Evolutionary conservation across 495 filamentous ascomycete genomes (phyloP).

Genomic region (Penicillium parvum): DNA sequence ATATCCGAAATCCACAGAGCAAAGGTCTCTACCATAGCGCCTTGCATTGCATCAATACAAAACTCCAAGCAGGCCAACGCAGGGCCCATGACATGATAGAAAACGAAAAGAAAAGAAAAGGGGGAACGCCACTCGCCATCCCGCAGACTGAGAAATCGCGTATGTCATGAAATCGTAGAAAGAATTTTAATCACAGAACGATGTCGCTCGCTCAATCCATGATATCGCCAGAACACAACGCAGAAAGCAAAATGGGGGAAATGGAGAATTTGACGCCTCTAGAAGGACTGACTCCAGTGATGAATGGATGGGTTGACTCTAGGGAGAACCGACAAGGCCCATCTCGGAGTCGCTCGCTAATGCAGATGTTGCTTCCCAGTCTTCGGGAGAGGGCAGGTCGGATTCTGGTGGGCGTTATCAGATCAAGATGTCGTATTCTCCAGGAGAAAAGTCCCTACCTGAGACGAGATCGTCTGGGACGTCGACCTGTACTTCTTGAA

Average conservation of each 20-base stretch:
- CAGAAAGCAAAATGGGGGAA: neutral
- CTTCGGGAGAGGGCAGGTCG: constrained; percentile 39
- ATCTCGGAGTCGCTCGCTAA: constrained; percentile 43
- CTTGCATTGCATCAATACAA: too few relatives aligned
- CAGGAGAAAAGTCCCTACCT: constrained; percentile 27
- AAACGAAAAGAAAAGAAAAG: constrained; percentile 1
- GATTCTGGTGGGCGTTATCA: constrained; percentile 30
- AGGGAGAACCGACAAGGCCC: constrained; percentile 37
- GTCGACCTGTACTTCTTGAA: constrained; percentile 35
- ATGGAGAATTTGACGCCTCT: neutral
- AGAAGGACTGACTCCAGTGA: neutral
- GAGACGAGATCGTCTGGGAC: constrained; percentile 39
- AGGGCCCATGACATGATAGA: neutral
- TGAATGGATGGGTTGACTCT: neutral
- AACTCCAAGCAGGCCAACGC: too few relatives aligned
- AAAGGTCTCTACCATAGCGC: neutral
- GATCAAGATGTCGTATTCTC: constrained; percentile 16
- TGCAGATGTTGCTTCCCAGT: constrained; percentile 44
- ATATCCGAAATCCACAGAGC: neutral
- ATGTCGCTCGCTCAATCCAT: constrained; percentile 10
- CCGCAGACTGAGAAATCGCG: constrained; percentile 2
- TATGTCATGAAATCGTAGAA: constrained; percentile 17
- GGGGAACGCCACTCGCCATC: constrained; percentile 5
- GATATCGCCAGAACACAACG: constrained; percentile 1
- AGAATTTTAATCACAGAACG: constrained; percentile 8